Percentiles rank a stretch among this genome's conserved stretches.
phyloP scores from a whole-genome alignment of 1,284 basidiomycete genomes.

The Hortiboletus rubellus region DNA sequence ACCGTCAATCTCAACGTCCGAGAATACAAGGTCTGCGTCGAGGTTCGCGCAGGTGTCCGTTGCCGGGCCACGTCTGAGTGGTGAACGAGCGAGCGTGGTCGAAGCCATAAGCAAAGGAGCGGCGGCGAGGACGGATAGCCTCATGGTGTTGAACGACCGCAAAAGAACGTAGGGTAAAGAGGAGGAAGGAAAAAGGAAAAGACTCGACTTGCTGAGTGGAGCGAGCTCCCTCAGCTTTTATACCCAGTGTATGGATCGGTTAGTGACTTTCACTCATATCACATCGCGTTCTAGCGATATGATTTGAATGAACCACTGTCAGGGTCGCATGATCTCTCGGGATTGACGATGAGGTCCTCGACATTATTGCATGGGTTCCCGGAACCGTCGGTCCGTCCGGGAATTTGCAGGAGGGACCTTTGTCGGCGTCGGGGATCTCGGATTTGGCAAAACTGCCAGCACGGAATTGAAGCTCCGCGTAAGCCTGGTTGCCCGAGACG shows the following conservation, averaged over 20 bases:
- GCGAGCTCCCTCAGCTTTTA: neutral
- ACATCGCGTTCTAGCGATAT: neutral
- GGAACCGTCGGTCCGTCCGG: too few species aligned
- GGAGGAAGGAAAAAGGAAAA: neutral
- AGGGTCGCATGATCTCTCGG: neutral
- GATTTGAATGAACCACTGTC: neutral
- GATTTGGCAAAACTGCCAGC: too few species aligned
- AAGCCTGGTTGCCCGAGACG: neutral
- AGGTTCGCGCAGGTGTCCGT: conserved; percentile 20
- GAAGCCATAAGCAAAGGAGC: conserved; percentile 22
- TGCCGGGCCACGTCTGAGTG: conserved; percentile 1
- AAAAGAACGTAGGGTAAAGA: neutral
- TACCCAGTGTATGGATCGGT: conserved; percentile 2
- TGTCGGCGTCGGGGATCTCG: too few species aligned
- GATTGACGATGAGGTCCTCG: too few species aligned
- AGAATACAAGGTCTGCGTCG: conserved; percentile 14
- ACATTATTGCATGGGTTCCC: too few species aligned
- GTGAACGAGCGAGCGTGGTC: conserved; percentile 17
- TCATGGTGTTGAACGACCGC: conserved; percentile 18
- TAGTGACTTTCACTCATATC: conserved; percentile 5
- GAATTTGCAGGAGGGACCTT: too few species aligned
- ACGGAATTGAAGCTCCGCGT: neutral
- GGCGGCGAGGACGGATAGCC: conserved; percentile 7
- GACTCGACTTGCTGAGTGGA: neutral
- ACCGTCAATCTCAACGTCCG: conserved; percentile 18